These are phyloP conservation scores for Lactarius hengduanensis DNA, from an alignment of 768 basidiomycete species.

Conservation along the genomic window DNA sequence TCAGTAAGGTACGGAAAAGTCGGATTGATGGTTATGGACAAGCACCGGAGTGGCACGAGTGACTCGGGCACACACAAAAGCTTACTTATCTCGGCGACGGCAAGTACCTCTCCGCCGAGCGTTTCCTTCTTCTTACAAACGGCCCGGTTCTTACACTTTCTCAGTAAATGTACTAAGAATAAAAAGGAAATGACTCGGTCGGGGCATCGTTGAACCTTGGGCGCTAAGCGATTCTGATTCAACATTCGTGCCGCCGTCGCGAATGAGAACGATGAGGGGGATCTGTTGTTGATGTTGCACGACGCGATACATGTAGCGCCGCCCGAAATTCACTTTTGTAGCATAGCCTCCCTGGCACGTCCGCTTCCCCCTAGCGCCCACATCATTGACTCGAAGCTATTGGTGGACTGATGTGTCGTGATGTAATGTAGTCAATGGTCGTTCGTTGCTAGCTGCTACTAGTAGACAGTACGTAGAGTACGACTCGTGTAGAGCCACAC, in stretches of 20 bases:
- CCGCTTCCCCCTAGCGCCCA: background rate
- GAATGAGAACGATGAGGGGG: background rate
- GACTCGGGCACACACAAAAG: background rate
- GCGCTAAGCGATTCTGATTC: background rate
- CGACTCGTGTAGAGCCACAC: background rate
- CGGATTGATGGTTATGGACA: background rate
- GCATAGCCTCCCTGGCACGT: background rate
- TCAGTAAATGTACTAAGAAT: too few relatives aligned
- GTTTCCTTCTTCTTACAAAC: too few relatives aligned
- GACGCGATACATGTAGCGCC: background rate
- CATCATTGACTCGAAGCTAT: background rate
- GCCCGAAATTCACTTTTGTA: background rate
- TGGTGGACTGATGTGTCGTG: background rate
- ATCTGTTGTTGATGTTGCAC: background rate
- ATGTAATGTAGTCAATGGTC: background rate
- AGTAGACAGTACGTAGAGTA: background rate
- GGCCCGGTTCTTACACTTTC: too few relatives aligned
- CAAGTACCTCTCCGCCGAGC: too few relatives aligned
- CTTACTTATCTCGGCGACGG: too few relatives aligned
- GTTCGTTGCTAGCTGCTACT: background rate
- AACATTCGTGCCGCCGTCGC: background rate
- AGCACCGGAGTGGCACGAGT: background rate
- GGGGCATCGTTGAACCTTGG: background rate
- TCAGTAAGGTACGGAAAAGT: background rate
- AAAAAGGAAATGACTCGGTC: background rate